A percentile compares a stretch with the other conserved stretches of the same genome.
Conservation (phyloP, 768 basidiomycete species). For the Tylopilus sp. region DNA sequence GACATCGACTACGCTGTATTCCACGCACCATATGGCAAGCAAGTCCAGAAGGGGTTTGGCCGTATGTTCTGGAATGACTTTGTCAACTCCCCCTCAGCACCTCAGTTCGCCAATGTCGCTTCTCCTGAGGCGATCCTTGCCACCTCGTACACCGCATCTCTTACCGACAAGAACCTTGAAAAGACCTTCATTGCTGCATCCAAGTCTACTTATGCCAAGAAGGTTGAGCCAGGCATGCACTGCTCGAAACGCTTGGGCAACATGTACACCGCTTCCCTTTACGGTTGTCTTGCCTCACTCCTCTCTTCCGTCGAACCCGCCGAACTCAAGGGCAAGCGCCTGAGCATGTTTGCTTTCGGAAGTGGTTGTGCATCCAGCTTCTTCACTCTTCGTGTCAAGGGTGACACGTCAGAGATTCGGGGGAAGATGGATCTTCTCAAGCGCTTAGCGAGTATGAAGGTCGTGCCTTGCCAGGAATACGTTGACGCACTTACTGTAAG, state of each 20-base stretch:
- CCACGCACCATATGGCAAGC: constrained; percentile 98
- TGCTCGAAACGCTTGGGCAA: constrained; percentile 92
- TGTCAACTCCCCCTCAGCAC: constrained; percentile 64
- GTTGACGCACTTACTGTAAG: constrained; percentile 75
- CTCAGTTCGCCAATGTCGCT: constrained; percentile 68
- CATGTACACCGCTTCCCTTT: constrained; percentile 97
- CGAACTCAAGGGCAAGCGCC: constrained; percentile 74
- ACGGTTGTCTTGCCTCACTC: constrained; percentile 89
- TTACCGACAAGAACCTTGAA: constrained; percentile 93
- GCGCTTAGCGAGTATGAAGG: constrained; percentile 81
- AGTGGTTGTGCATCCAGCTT: constrained; percentile 93
- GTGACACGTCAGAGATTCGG: constrained; percentile 78
- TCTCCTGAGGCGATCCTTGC: constrained; percentile 68
- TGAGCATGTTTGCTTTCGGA: constrained; percentile 96
- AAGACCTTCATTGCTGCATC: constrained; percentile 87
- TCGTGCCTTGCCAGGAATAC: constrained; percentile 90
- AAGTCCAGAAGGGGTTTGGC: constrained; percentile 95
- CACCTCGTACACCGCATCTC: constrained; percentile 64
- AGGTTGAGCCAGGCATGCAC: constrained; percentile 79
- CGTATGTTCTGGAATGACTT: constrained; percentile 94
- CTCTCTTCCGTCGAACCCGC: constrained; percentile 69
- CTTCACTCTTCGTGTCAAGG: constrained; percentile 85
- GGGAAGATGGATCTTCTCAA: constrained; percentile 78
- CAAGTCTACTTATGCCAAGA: constrained; percentile 68
- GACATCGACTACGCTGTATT: constrained; percentile 91